Base-by-base conservation (phyloP, 306 rosid species). In the Cicer yamashitae region DNA sequence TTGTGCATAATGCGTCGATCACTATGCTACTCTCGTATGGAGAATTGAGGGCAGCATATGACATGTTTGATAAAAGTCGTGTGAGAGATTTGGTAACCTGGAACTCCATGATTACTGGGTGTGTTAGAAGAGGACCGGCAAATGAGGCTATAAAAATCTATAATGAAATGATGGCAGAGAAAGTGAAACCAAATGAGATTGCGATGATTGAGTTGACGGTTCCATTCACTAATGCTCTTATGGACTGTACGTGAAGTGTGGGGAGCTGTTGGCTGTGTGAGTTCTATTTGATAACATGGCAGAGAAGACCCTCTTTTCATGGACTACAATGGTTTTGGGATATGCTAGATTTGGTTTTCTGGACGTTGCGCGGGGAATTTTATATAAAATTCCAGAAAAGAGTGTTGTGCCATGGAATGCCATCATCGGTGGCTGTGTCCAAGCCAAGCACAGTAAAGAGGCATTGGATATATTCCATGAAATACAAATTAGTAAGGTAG, bases 391-490 rank as follows among this genome's bases (percentile, higher is more conserved):
- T 86, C 96, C 97, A 2, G 93, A 93, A 83, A 89, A 81, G 81
- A 79, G 81, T 80, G 93, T 77, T 61, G 87, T 84, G 66, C 91
- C 93, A 4, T 93, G 96, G 98, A 93, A 91, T 87, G 96, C 98
- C 67, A 68, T 91, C 71, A 91, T 93, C 39, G 81, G 90, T 67
- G 97, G 96, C 20, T 89, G 86, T 80, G 90, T 91, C 48, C 91
- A 88, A 41, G 93, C 93, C 47, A 88, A 87, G 84, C 85, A 67
- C 46, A 73, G 91, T 67, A 89, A 85, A 81, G 98, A 91, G 79
- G 96, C 93, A 67, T 76, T 93, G 86, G 76, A 82, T 73, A 57
- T 91, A 68, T 93, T 93, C 84, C 88, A 89, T 80, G 96, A 91
- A 81, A 89, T 93, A 97, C 93, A 91, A 79, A 77, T 83, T 40